Conservation (phyloP, 257 asterid genomes). For the Solanum lycopersicoides region DNA sequence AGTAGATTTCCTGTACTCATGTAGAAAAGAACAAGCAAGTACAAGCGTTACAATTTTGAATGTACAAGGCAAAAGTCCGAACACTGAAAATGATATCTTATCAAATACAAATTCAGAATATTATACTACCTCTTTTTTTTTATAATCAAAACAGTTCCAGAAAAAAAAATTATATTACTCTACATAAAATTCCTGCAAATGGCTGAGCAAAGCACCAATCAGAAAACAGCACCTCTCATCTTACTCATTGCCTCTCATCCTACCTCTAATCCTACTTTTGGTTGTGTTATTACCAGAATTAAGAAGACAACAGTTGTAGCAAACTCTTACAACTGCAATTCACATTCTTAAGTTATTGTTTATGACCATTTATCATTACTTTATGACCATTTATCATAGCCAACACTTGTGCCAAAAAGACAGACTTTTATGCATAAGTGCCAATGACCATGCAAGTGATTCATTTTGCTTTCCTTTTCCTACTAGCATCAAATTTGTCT, state of each 20-base stretch:
- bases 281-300: not conserved
- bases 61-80: not conserved
- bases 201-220: not conserved
- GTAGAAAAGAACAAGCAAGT: not conserved
- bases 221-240: not conserved
- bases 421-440: not conserved
- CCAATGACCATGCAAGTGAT: not conserved
- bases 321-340: not conserved
- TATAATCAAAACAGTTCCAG: not conserved
- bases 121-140: not conserved
- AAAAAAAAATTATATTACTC: not conserved
- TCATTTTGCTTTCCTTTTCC: not conserved
- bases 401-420: not conserved
- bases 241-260: not conserved
- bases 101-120: not conserved
- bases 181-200: not conserved
- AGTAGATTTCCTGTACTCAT: constrained; percentile 74
- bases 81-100: not conserved
- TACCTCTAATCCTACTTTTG: not conserved
- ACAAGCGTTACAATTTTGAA: not conserved
- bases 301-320: not conserved
- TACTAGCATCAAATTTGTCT: not conserved
- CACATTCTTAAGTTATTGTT: not conserved
- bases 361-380: not conserved
- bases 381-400: not conserved